Base-by-base conservation (phyloP, 2,329 filamentous ascomycete genomes). In the Aureobasidium sp. region DNA sequence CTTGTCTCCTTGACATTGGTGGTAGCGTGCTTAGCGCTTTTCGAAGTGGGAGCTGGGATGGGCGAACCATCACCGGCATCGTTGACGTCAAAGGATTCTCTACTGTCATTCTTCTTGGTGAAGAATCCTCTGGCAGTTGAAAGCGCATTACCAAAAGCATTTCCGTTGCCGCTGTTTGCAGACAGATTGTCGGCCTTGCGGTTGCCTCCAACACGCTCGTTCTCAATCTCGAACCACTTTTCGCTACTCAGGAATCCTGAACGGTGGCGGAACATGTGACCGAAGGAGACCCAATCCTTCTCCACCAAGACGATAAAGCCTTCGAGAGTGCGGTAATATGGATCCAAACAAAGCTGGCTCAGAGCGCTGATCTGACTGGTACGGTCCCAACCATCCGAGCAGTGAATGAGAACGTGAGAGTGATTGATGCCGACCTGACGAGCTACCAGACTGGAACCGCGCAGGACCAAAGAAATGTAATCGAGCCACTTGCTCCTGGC, bases 261-360 rank as follows among this genome's bases (percentile, higher is more conserved):
- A n/a, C 94, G 87, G 69, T 96, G 86, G 61, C 91, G 86, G 76
- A 99, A 99, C 87, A 96, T 97, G 75, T 99, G 93, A 1, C 94
- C 94, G 76, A 97, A 99, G 0, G 93, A 94, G 13, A 99, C 77
- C 90, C 94, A 99, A 71, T 99, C 94, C 73, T 99, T 99, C 75
- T 99, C 94, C 2, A 99, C 83, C 7, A 99, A 79, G 2, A 96
- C 87, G 68, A 97, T 92, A 74, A 97, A 99, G 0, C 94, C 94
- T 68, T 97, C 89, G 55, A 99, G 79, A 0, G 94, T 97, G 57
- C 94, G 86, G 73, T 91, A 99, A 74, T 96, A 97, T 0, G 94
- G 94, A 71, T 99, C 94, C 9, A 99, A 82, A 79, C 96, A 93
- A 42, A 99, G 82, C 76, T 99, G 92, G 62, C 91, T 88, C 62